Evolutionary conservation across 1,139 yeast species (phyloP).

Genomic region (Geotrichum fermentans): DNA sequence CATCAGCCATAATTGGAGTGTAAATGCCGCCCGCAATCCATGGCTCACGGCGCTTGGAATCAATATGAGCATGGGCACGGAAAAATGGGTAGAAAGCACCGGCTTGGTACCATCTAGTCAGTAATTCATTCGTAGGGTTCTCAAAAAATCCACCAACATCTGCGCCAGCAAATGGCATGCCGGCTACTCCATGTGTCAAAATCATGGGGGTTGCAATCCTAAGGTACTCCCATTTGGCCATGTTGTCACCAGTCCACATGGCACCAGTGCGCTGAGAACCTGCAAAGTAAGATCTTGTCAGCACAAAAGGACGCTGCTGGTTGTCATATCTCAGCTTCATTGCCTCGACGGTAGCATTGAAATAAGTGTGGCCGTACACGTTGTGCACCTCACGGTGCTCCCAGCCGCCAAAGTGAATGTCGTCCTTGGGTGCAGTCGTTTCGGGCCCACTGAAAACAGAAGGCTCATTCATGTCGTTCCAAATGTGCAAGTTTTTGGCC

Average conservation of each 20-base stretch:
- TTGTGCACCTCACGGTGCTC: slow-evolving; percentile 93
- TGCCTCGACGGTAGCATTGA: slow-evolving; percentile 72
- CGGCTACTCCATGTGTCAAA: slow-evolving; percentile 71
- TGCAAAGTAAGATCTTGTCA: slow-evolving; percentile 80
- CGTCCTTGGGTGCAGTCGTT: slow-evolving; percentile 78
- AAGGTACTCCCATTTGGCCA: slow-evolving; percentile 86
- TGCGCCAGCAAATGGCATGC: slow-evolving; percentile 92
- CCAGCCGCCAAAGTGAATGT: slow-evolving; percentile 70
- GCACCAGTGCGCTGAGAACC: slow-evolving; percentile 92
- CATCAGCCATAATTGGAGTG: slow-evolving; percentile 61
- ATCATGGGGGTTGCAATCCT: slow-evolving; percentile 81
- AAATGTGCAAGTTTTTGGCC: slow-evolving; percentile 62
- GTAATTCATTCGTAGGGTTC: slow-evolving; percentile 72
- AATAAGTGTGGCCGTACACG: slow-evolving; percentile 71
- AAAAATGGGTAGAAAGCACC: slow-evolving; percentile 96
- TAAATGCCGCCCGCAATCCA: slow-evolving; percentile 77
- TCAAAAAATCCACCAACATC: slow-evolving; percentile 98
- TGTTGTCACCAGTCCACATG: slow-evolving; percentile 97
- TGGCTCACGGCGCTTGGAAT: slow-evolving; percentile 88
- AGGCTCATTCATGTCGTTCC: slow-evolving; percentile 99
- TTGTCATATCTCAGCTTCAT: slow-evolving; percentile 50
- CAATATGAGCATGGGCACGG: slow-evolving; percentile 95
- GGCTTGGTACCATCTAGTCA: slow-evolving; percentile 91
- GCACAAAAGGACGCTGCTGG: slow-evolving; percentile 73
- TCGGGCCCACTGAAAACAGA: slow-evolving; percentile 94